phyloP scores from a whole-genome alignment of 2,329 filamentous ascomycete species.

The Akanthomyces dipterigenus region DNA sequence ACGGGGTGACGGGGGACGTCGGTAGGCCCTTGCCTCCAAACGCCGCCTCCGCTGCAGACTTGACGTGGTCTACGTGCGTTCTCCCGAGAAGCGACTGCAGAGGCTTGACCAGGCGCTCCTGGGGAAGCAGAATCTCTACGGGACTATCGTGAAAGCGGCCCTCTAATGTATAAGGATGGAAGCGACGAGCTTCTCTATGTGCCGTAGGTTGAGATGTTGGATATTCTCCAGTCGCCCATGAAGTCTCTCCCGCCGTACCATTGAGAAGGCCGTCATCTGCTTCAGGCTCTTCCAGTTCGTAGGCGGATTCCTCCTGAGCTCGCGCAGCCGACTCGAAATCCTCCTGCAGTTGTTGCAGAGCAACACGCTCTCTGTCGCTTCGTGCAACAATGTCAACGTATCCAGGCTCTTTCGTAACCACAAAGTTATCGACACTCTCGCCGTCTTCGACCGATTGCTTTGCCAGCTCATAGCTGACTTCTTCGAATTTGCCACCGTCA shows the following conservation, averaged over 20 bases:
- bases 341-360: slow-evolving; percentile 47
- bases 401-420: slow-evolving; percentile 22
- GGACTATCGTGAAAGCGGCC: slow-evolving; percentile 72
- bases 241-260: neutral
- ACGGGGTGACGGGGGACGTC: slow-evolving; percentile 65
- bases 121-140: slow-evolving; percentile 68
- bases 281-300: slow-evolving; percentile 22
- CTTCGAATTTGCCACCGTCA: slow-evolving; percentile 52
- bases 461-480: slow-evolving; percentile 43
- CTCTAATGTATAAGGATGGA: slow-evolving; percentile 66
- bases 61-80: slow-evolving; percentile 67
- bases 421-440: neutral
- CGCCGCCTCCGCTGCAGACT: slow-evolving; percentile 60
- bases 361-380: slow-evolving; percentile 48
- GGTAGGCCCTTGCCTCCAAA: slow-evolving; percentile 76
- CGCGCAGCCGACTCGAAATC: slow-evolving; percentile 46
- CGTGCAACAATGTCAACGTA: slow-evolving; percentile 45
- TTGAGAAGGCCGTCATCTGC: slow-evolving; percentile 25
- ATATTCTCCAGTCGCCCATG: neutral
- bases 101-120: slow-evolving; percentile 60
- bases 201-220: neutral
- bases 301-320: slow-evolving; percentile 26
- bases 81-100: slow-evolving; percentile 61
- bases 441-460: slow-evolving; percentile 13
- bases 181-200: slow-evolving; percentile 36